A percentile compares a stretch with the other conserved stretches of the same genome.
These are phyloP conservation scores for Akebia trifoliata DNA, from an alignment of 164 flowering plant genomes.

Conservation along the genomic window DNA sequence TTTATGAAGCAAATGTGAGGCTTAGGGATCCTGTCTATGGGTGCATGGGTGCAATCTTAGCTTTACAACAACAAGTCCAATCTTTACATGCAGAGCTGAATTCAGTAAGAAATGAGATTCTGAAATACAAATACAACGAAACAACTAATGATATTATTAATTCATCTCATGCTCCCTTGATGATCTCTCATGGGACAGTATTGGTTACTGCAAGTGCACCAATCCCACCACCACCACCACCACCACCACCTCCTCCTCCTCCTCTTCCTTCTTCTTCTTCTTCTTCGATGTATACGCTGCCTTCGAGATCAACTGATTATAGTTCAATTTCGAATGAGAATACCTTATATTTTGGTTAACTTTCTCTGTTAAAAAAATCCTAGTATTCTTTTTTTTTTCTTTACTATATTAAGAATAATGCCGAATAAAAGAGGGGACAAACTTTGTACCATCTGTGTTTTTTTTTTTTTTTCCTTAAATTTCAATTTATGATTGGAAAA, in stretches of 20 bases:
- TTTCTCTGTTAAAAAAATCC: conserved; percentile 9
- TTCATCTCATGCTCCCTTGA: conserved; percentile 34
- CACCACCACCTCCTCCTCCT: too few species aligned
- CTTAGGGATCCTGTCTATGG: conserved; percentile 90
- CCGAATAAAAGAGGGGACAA: too few species aligned
- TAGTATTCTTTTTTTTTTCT: conserved; percentile 11
- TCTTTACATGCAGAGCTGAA: conserved; percentile 71
- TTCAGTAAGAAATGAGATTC: conserved; percentile 65
- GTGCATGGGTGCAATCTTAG: conserved; percentile 93
- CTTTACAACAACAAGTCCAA: conserved; percentile 80
- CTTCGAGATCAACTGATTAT: conserved; percentile 38
- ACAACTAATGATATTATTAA: conserved; percentile 30
- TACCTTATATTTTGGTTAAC: conserved; percentile 50
- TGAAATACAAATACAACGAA: conserved; percentile 64
- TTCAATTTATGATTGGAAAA: too few species aligned
- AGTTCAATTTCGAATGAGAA: conserved; percentile 54
- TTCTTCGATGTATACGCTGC: conserved; percentile 40
- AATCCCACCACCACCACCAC: conserved; percentile 27
- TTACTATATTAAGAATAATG: too few species aligned
- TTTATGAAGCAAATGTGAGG: conserved; percentile 88
- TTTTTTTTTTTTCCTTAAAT: too few species aligned
- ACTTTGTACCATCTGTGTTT: too few species aligned
- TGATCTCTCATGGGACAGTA: conserved; percentile 20
- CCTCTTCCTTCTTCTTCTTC: conserved; percentile 21
- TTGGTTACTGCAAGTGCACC: conserved; percentile 24